A percentile compares a stretch with the other conserved stretches of the same genome.
These are phyloP conservation scores for Aegilops longissima DNA, from an alignment of 176 grass and related monocot genomes.

Conservation along the genomic window DNA sequence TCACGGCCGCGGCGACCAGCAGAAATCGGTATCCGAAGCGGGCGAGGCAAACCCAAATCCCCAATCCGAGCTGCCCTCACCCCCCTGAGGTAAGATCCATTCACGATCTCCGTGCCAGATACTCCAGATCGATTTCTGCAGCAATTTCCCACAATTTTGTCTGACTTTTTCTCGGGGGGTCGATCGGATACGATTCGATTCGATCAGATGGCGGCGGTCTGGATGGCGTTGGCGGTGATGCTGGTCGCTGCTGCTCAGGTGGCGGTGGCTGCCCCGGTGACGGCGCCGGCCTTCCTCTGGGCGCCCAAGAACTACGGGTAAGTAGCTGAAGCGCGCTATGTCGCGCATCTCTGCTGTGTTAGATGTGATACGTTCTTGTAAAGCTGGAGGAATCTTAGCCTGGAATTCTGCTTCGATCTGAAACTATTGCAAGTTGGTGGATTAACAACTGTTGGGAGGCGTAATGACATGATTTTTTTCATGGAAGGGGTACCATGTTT, in stretches of 20 bases:
- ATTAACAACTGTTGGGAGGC: background rate
- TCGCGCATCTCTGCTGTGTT: background rate
- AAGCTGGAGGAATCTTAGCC: background rate
- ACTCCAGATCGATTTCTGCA: background rate
- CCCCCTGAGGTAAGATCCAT: constrained; percentile 22
- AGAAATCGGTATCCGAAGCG: background rate
- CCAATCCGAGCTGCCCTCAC: background rate
- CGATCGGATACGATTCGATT: background rate
- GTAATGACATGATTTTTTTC: background rate
- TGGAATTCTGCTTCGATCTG: background rate
- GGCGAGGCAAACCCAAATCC: background rate
- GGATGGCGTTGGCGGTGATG: constrained; percentile 33
- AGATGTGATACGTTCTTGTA: background rate
- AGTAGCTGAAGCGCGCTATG: background rate
- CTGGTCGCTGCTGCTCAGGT: constrained; percentile 3
- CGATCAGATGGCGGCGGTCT: constrained; percentile 39
- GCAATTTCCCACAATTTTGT: background rate
- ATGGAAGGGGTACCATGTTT: background rate
- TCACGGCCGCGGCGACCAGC: constrained; percentile 16
- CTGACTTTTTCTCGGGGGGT: background rate
- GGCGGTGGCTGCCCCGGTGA: background rate
- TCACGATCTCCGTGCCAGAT: background rate
- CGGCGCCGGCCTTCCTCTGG: constrained; percentile 79
- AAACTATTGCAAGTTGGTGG: background rate
- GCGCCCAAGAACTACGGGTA: constrained; percentile 67